phyloP scores from a whole-genome alignment of 2,329 filamentous ascomycete species.

The Nigrospora osmanthi region DNA sequence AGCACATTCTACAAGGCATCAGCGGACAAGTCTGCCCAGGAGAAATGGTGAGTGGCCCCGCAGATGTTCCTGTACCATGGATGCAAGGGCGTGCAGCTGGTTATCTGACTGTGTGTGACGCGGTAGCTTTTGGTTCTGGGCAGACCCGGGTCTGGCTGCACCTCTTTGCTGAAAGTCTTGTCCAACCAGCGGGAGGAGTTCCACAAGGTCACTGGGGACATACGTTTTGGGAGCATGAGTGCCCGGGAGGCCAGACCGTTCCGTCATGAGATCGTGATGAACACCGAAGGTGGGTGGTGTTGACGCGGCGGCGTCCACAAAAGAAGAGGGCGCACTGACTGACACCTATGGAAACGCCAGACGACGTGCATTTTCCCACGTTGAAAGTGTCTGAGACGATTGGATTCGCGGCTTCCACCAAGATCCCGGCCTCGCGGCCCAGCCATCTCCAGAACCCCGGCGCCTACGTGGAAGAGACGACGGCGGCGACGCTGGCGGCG shows the following conservation, averaged over 20 bases:
- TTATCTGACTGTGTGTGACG: not conserved
- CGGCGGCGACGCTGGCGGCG: slow-evolving; percentile 32
- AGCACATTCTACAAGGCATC: slow-evolving; percentile 30
- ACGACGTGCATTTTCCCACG: slow-evolving; percentile 62
- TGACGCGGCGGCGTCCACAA: no score
- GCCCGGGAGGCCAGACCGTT: slow-evolving; percentile 14
- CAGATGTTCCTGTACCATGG: not conserved
- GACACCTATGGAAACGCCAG: slow-evolving; percentile 4
- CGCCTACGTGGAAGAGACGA: slow-evolving; percentile 20
- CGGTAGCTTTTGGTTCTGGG: slow-evolving; percentile 21
- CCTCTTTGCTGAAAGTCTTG: slow-evolving; percentile 19
- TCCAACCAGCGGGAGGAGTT: slow-evolving; percentile 20
- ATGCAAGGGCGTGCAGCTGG: not conserved
- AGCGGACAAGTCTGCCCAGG: slow-evolving; percentile 31
- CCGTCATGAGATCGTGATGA: slow-evolving; percentile 21
- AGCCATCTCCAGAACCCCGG: slow-evolving; percentile 13
- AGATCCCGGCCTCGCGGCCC: slow-evolving; percentile 53
- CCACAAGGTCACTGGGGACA: slow-evolving; percentile 16
- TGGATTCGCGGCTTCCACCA: slow-evolving; percentile 56
- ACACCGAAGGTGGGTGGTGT: slow-evolving; percentile 16
- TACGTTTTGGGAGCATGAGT: slow-evolving; percentile 17
- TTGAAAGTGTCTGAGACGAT: slow-evolving; percentile 60
- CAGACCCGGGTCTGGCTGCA: slow-evolving; percentile 22
- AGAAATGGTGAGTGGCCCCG: slow-evolving; percentile 27
- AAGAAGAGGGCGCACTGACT: not conserved